Evolutionary conservation across 768 basidiomycete species (phyloP), one percentile per base, ranked within the genome.

Genomic region (Hygrocybe coccinea): DNA sequence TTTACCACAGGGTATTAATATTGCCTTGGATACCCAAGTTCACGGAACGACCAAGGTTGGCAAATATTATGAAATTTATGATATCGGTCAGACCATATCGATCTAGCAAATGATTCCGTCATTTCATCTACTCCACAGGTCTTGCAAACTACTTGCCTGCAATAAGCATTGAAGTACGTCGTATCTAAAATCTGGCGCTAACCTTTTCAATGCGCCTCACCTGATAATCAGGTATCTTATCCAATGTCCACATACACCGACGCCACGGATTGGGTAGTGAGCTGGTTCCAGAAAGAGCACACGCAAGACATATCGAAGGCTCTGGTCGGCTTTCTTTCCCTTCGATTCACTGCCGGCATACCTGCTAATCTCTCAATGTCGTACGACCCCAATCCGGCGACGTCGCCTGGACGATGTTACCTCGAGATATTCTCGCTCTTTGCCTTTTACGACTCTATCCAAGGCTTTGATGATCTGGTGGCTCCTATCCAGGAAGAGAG

Each of bases 11-110:
- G 47, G 24, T 17, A 29, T 49, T 9, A 17, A 29, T 49, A 11
- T 49, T 17, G 47, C 47, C 9, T 17, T 49, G 24, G 17, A 21
- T 5, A 49, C 12, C 33, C 47, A 49, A 49, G 6, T 8, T 22
- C 47, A 49, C 47, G 12, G 5, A 17, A 24, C 17, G 25, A 12
- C 47, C 12, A 49, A 49, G 47, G 17, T 35, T 14, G 47, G 24
- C 8, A 49, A 49, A 49, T 49, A 49, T 49, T 49, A 49, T 17
- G 47, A 49, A 12, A 49, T 49, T 22, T 49, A 49, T 29, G 47
- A 49, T 17, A 49, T 49, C 25, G 47, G 47, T 49, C 10, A 49
- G 47, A 14, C 22, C 22, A 8, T 49, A 12, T 14, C 33, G 22
- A 9, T 10, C 24, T 35, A 9, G 24, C 33, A 14, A 11, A 49